Conservation (phyloP, 129 eudicot species). For the Rutidosis leptorrhynchoides region DNA sequence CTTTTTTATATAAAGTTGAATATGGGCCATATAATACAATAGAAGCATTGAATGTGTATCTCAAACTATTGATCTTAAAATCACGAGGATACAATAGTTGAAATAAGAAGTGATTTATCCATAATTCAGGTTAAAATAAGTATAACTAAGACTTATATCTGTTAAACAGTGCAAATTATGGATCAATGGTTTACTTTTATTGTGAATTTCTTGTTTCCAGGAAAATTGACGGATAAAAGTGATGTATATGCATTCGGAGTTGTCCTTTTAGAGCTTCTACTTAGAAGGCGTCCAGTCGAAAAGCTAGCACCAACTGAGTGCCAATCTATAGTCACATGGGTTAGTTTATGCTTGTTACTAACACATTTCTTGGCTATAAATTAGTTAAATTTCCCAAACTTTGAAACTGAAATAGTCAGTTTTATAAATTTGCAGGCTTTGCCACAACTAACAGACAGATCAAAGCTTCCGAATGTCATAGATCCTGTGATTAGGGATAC, state of each 20-base stretch:
- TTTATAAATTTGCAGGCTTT: conserved; percentile 56
- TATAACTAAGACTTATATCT: not conserved
- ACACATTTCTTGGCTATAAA: not conserved
- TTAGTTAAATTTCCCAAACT: not conserved
- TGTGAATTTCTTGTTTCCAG: conserved; percentile 27
- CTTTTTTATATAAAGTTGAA: not conserved
- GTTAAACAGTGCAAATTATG: not conserved
- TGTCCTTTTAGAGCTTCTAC: conserved; percentile 69
- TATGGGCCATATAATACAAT: not conserved
- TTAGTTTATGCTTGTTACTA: conserved; percentile 20
- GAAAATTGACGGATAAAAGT: conserved; percentile 69
- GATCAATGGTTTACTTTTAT: not conserved
- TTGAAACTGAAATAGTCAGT: conserved; percentile 2
- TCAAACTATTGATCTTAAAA: not conserved
- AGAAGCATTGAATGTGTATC: not conserved
- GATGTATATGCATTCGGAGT: conserved; percentile 74
- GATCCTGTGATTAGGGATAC: conserved; percentile 74
- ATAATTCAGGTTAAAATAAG: not conserved
- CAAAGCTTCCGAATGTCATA: conserved; percentile 64
- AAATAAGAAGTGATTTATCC: not conserved
- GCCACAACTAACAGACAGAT: conserved; percentile 74
- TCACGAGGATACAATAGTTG: not conserved
- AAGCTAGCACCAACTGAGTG: conserved; percentile 59
- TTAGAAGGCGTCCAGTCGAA: conserved; percentile 72
- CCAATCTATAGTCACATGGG: conserved; percentile 89